Conservation (phyloP, 1,284 basidiomycete genomes). For the Sanghuangporus weigelae region DNA sequence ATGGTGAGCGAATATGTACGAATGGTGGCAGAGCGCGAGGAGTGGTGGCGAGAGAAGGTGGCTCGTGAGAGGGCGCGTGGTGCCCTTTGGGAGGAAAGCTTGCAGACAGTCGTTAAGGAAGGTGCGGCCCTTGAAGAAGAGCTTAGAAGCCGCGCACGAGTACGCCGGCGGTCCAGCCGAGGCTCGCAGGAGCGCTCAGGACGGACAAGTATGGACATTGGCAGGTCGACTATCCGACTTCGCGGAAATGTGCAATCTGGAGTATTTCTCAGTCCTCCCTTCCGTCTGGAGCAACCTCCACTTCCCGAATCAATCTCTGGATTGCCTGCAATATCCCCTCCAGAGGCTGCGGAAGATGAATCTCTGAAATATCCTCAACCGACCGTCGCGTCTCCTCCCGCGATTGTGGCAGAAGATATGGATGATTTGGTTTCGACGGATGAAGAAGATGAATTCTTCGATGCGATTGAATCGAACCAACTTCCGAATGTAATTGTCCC, state of each 20-base stretch:
- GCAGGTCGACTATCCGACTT: conserved; percentile 7
- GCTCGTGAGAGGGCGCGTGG: conserved; percentile 63
- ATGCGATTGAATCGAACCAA: conserved; percentile 85
- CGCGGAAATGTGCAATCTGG: neutral
- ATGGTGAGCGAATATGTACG: conserved; percentile 67
- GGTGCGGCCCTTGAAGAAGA: conserved; percentile 84
- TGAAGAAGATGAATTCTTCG: conserved; percentile 97
- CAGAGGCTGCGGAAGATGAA: conserved; percentile 4
- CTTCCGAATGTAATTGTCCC: conserved; percentile 72
- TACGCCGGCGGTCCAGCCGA: conserved; percentile 50
- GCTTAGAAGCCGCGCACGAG: conserved; percentile 45
- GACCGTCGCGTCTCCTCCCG: conserved; percentile 2
- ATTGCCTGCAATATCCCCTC: neutral
- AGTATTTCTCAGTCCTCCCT: neutral
- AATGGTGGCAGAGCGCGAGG: conserved; percentile 80
- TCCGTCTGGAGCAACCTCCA: conserved; percentile 10
- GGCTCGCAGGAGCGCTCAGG: conserved; percentile 23
- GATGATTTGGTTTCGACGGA: conserved; percentile 61
- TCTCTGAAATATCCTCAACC: neutral
- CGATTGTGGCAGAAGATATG: conserved; percentile 24
- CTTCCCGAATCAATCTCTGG: neutral
- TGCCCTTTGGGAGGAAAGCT: conserved; percentile 87
- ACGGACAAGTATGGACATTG: neutral
- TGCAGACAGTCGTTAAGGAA: conserved; percentile 81
- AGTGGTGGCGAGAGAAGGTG: conserved; percentile 66